Percentiles rank a stretch among this genome's conserved stretches.
These are phyloP conservation scores for Pontederia paniculata DNA, from an alignment of 176 grass and related monocot species.

Conservation along the genomic window DNA sequence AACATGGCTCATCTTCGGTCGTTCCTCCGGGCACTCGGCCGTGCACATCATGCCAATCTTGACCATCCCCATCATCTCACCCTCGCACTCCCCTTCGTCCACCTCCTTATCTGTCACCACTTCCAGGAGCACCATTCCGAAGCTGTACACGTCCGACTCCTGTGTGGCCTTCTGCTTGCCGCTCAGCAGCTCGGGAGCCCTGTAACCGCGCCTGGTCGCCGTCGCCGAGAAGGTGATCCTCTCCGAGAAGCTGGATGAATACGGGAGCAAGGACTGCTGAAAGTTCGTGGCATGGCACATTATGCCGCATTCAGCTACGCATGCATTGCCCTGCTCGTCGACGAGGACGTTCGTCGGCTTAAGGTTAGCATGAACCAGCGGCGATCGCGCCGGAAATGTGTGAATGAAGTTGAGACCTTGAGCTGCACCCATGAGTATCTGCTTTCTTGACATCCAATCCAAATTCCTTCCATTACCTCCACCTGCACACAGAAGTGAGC, in stretches of 20 bases:
- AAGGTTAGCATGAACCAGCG: constrained; percentile 55
- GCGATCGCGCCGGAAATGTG: constrained; percentile 34
- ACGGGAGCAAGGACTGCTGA: constrained; percentile 19
- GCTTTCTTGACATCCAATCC: constrained; percentile 44
- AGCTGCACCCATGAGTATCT: constrained; percentile 34
- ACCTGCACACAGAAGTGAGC: background rate
- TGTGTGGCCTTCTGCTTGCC: constrained; percentile 29
- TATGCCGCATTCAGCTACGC: constrained; percentile 60
- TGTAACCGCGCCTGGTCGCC: constrained; percentile 34
- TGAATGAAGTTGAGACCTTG: constrained; percentile 62
- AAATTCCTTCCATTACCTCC: constrained; percentile 8
- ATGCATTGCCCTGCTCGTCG: constrained; percentile 49
- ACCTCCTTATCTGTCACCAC: constrained; percentile 30
- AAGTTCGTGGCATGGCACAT: constrained; percentile 43
- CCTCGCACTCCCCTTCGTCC: constrained; percentile 18
- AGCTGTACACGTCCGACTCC: constrained; percentile 41
- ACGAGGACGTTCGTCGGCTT: constrained; percentile 77
- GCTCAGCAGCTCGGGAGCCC: constrained; percentile 44
- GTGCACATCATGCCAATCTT: constrained; percentile 69
- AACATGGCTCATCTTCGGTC: constrained; percentile 47
- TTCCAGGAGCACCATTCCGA: constrained; percentile 29
- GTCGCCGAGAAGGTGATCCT: background rate
- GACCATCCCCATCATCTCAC: constrained; percentile 50
- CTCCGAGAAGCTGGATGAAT: constrained; percentile 26
- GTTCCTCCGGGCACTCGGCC: constrained; percentile 39